Evolutionary conservation across 2,329 filamentous ascomycete species (phyloP).

Genomic region (Magnaporthales sp.): DNA sequence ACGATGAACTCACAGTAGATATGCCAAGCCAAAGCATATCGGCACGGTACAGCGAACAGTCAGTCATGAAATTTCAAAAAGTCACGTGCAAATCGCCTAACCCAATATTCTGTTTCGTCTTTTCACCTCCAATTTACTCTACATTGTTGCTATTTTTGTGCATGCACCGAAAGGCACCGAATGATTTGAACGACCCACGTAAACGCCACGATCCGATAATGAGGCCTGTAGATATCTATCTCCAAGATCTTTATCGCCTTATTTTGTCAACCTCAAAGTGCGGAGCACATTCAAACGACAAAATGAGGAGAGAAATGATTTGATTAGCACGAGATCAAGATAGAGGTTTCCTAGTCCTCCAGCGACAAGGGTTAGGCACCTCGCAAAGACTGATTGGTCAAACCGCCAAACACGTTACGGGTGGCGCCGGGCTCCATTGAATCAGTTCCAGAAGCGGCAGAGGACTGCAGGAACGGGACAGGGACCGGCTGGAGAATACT

Average conservation of each 20-base stretch:
- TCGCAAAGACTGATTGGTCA: neutral
- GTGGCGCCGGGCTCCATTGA: neutral
- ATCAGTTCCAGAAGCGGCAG: too few relatives aligned
- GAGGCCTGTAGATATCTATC: neutral
- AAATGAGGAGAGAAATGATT: too few relatives aligned
- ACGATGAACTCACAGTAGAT: neutral
- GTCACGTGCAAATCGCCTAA: neutral
- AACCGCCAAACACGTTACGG: neutral
- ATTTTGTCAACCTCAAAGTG: neutral
- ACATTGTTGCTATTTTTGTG: neutral
- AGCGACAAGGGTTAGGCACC: neutral
- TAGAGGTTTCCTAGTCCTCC: neutral
- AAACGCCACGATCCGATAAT: neutral
- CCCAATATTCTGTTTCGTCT: neutral
- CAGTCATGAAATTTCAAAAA: neutral
- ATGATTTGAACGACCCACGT: neutral
- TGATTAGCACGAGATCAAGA: neutral
- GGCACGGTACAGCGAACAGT: neutral
- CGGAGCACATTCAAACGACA: neutral
- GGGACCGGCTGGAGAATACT: neutral
- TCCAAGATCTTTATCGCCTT: neutral
- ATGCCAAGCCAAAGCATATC: neutral
- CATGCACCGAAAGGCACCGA: too few relatives aligned
- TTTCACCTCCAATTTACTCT: neutral
- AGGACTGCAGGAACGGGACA: neutral